phyloP scores from a whole-genome alignment of 192 early-diverging fungal species.

The Gigaspora rosea region DNA sequence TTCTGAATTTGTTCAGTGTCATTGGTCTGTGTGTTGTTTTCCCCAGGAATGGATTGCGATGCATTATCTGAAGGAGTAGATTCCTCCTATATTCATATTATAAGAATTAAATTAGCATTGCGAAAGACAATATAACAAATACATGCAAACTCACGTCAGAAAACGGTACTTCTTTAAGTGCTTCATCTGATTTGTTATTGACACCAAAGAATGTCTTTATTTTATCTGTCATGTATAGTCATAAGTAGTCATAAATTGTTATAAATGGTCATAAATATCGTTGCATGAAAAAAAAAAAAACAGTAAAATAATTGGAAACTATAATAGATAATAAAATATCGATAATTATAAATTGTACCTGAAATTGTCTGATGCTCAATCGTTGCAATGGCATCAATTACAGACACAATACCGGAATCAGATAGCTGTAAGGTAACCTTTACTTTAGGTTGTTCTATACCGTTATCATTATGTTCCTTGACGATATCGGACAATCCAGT shows the following conservation, averaged over 20 bases:
- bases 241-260: conserved; percentile 27
- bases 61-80: conserved; percentile 37
- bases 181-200: conserved; percentile 41
- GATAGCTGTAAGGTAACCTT: conserved; percentile 78
- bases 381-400: conserved; percentile 63
- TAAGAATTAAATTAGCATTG: neutral
- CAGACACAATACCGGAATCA: conserved; percentile 72
- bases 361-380: conserved; percentile 46
- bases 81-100: conserved; percentile 13
- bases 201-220: conserved; percentile 68
- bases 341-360: neutral
- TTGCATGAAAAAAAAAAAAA: neutral
- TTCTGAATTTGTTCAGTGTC: conserved; percentile 31
- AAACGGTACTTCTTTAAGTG: conserved; percentile 28
- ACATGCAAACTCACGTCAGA: conserved; percentile 8
- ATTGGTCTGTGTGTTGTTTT: conserved; percentile 38
- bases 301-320: neutral
- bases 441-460: conserved; percentile 74
- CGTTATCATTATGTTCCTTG: conserved; percentile 61
- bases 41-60: conserved; percentile 41
- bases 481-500: conserved; percentile 71
- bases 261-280: neutral
- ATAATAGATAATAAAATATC: neutral
- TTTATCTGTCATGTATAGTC: conserved; percentile 44
- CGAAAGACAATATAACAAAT: neutral